A percentile compares a stretch with the other conserved stretches of the same genome.
phyloP scores from a whole-genome alignment of 371 early-diverging fungal species.

The Mucor saturninus region DNA sequence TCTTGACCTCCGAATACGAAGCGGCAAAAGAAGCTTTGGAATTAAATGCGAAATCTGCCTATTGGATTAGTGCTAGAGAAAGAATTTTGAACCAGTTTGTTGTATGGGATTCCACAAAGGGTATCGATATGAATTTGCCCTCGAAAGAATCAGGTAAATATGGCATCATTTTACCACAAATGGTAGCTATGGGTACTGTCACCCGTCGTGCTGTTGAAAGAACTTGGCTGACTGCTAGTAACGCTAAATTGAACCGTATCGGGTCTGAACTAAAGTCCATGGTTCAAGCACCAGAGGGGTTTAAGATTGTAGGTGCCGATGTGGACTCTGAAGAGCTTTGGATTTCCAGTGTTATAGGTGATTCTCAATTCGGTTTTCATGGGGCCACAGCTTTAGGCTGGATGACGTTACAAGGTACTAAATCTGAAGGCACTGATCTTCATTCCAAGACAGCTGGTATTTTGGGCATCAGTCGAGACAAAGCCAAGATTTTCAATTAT shows the following conservation, averaged over 20 bases:
- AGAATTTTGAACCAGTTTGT: constrained; percentile 88
- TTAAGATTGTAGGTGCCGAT: constrained; percentile 94
- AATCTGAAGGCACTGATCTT: constrained; percentile 88
- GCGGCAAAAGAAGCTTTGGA: constrained; percentile 83
- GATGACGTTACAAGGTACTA: constrained; percentile 97
- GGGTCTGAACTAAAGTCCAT: constrained; percentile 95
- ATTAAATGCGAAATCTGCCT: constrained; percentile 82
- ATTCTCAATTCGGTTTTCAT: constrained; percentile 92
- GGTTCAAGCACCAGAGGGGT: constrained; percentile 83
- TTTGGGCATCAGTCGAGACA: constrained; percentile 85
- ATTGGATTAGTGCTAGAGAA: constrained; percentile 91
- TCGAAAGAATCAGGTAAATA: constrained; percentile 37
- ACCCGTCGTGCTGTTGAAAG: constrained; percentile 94
- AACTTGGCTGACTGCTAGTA: constrained; percentile 97
- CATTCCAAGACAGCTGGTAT: constrained; percentile 94
- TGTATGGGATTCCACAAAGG: constrained; percentile 65
- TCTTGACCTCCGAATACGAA: constrained; percentile 71
- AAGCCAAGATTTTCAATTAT: constrained; percentile 97
- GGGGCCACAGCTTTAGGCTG: constrained; percentile 96
- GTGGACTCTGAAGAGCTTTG: constrained; percentile 98
- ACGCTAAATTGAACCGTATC: constrained; percentile 87
- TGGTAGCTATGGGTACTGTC: constrained; percentile 95
- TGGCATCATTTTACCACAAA: constrained; percentile 93
- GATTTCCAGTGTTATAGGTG: constrained; percentile 95
- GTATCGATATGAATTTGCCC: constrained; percentile 53